Evolutionary conservation across 208 protist genomes (phyloP).

Genomic region (Acanthamoeba castellanii): DNA sequence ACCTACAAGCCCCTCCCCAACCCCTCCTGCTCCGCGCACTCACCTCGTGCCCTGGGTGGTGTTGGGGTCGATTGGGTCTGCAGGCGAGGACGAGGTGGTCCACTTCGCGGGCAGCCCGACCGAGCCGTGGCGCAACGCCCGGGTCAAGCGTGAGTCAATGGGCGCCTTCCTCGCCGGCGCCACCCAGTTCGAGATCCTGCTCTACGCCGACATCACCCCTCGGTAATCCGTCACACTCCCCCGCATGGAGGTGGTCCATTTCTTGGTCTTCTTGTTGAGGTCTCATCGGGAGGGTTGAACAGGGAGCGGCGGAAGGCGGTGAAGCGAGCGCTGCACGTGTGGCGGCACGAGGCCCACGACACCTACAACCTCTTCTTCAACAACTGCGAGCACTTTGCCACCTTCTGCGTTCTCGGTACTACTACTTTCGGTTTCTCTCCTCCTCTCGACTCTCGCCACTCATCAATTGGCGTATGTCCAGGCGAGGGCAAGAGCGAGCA

Average conservation of each 20-base stretch:
- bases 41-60: neutral
- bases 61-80: too few relatives aligned
- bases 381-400: neutral
- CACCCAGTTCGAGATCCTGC: neutral
- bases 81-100: neutral
- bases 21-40: too few relatives aligned
- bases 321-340: neutral
- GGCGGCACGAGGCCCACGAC: neutral
- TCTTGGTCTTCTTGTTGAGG: too few relatives aligned
- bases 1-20: neutral
- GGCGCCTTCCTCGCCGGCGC: neutral
- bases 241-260: too few relatives aligned
- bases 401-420: neutral
- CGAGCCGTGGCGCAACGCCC: neutral
- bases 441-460: neutral
- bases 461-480: neutral
- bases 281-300: too few relatives aligned
- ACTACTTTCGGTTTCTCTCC: neutral
- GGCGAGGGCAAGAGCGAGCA: neutral
- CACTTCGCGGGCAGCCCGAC: neutral
- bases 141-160: neutral
- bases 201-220: neutral
- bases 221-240: neutral
- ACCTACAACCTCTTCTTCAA: constrained; percentile 2
- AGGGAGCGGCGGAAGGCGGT: neutral